Conservation (phyloP, 148 eudicot genomes). For the Vaccinium darrowii region DNA sequence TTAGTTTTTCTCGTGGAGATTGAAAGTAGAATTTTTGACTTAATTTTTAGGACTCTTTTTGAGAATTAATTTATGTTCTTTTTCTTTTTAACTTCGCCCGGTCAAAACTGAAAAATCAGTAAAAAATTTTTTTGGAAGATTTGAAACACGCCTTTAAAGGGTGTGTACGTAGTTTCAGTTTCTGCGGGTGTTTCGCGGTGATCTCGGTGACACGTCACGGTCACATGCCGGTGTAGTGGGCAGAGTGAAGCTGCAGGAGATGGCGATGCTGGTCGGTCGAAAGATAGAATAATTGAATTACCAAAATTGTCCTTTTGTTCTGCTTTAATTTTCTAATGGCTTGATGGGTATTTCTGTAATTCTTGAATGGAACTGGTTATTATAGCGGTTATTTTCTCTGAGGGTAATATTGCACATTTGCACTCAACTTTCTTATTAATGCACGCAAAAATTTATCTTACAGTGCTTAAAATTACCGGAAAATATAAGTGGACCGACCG, state of each 20-base stretch:
- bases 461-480: no score
- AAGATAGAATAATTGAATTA: not conserved
- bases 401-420: no score
- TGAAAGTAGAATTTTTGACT: no score
- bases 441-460: no score
- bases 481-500: no score
- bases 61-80: no score
- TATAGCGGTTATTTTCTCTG: not conserved
- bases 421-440: no score
- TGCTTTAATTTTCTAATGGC: not conserved
- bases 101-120: not conserved
- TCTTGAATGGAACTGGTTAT: not conserved
- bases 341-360: not conserved
- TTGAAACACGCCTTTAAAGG: not conserved
- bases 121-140: not conserved
- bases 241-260: not conserved
- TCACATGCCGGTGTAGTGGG: not conserved
- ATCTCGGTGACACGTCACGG: not conserved
- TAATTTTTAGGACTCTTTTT: no score
- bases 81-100: no score
- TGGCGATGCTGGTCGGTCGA: not conserved
- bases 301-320: not conserved
- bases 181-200: not conserved
- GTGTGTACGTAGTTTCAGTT: not conserved
- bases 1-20: no score